Conservation (phyloP, 1,139 yeast genomes). For the Kazachstania sp. region DNA sequence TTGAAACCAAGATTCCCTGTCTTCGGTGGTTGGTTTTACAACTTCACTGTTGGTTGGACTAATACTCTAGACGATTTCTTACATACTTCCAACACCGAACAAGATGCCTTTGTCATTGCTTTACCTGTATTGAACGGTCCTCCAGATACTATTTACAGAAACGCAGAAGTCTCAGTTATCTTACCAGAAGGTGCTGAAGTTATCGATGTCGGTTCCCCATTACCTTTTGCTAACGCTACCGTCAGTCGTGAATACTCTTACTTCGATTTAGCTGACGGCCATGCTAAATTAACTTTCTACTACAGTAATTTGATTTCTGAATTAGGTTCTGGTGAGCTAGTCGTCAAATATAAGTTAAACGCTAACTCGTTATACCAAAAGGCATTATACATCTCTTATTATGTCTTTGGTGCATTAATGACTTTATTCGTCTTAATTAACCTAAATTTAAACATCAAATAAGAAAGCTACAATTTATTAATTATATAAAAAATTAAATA, state of each 20-base stretch:
- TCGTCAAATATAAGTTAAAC: conserved; percentile 57
- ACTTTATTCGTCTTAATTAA: conserved; percentile 43
- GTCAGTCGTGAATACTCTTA: conserved; percentile 49
- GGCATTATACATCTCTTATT: conserved; percentile 58
- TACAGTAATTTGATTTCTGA: conserved; percentile 66
- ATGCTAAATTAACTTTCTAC: conserved; percentile 60
- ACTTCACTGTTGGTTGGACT: conserved; percentile 92
- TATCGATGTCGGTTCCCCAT: conserved; percentile 50
- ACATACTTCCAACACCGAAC: conserved; percentile 34
- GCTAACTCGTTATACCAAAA: conserved; percentile 47
- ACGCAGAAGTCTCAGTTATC: conserved; percentile 54
- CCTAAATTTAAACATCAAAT: conserved; percentile 15
- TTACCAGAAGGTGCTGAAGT: conserved; percentile 84
- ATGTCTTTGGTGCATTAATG: conserved; percentile 54
- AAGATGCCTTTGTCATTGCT: conserved; percentile 52
- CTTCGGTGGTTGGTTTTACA: conserved; percentile 94
- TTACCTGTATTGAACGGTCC: conserved; percentile 75
- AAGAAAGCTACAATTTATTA: no score
- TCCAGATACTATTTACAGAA: conserved; percentile 55
- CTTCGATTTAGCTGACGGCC: conserved; percentile 72
- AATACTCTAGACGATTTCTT: conserved; percentile 48
- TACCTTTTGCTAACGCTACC: conserved; percentile 35
- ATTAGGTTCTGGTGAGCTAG: conserved; percentile 48
- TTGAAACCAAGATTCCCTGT: conserved; percentile 85
- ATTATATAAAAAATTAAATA: neutral